Percentiles rank a stretch among this genome's conserved stretches.
These are phyloP conservation scores for Oryza glumipatula DNA, from an alignment of 176 grass and related monocot species.

Conservation along the genomic window DNA sequence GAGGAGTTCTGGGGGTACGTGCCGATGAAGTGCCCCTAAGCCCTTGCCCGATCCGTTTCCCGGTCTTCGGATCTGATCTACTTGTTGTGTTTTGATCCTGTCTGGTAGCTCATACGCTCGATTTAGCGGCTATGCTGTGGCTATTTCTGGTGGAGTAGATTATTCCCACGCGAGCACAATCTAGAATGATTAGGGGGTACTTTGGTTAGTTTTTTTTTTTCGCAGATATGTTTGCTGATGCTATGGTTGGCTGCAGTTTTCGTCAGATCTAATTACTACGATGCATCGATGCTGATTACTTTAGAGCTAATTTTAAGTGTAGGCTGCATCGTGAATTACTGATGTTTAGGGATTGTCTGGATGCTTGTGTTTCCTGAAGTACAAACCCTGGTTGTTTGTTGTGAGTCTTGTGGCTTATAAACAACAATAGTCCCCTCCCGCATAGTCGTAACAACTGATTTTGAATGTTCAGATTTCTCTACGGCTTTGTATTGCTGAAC, in stretches of 20 bases:
- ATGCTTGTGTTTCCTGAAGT: not conserved
- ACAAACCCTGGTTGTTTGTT: not conserved
- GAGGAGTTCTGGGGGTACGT: constrained; percentile 95
- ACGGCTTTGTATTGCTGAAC: not conserved
- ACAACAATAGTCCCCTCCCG: not conserved
- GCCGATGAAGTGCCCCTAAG: no score
- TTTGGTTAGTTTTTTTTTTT: not conserved
- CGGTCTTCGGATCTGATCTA: constrained; percentile 30
- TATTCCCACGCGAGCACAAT: not conserved
- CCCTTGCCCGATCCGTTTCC: constrained; percentile 19
- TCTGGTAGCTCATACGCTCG: not conserved
- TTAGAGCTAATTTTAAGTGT: not conserved
- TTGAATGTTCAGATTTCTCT: not conserved
- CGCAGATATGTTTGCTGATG: not conserved
- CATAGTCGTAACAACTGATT: not conserved
- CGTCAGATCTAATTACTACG: not conserved
- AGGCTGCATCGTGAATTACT: not conserved
- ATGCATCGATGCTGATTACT: not conserved
- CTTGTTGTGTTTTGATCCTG: not conserved
- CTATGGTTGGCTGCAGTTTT: not conserved
- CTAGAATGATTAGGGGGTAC: not conserved
- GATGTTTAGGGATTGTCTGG: not conserved
- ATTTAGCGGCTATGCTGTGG: not conserved
- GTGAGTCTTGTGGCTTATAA: not conserved
- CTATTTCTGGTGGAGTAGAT: not conserved